A percentile compares a stretch with the other conserved stretches of the same genome.
These are phyloP conservation scores for Penicillium mononematosum DNA, from an alignment of 495 filamentous ascomycete species.

Conservation along the genomic window DNA sequence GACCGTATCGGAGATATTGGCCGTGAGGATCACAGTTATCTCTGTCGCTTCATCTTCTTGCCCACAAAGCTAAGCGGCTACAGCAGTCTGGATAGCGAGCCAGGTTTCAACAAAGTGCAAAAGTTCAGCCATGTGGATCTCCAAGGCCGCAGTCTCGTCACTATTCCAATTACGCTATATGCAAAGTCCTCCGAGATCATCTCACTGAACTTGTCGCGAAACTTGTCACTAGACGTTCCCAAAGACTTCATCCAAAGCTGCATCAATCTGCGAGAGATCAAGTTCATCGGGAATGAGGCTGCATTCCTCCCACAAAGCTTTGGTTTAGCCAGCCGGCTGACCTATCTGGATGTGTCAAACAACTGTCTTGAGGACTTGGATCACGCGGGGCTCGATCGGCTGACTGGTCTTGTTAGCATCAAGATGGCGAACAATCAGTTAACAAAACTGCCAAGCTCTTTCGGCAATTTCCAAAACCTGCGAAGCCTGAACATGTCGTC, in stretches of 20 bases:
- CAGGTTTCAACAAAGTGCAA: slow-evolving; percentile 73
- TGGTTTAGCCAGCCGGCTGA: slow-evolving; percentile 74
- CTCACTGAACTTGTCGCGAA: slow-evolving; percentile 87
- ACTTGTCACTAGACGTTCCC: slow-evolving; percentile 87
- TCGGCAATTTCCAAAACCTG: slow-evolving; percentile 71
- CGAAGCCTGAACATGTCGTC: slow-evolving; percentile 87
- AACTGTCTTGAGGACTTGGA: slow-evolving; percentile 87
- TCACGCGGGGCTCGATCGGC: slow-evolving; percentile 69
- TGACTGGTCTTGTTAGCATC: slow-evolving; percentile 78
- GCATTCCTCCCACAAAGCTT: slow-evolving; percentile 83
- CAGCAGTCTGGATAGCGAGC: slow-evolving; percentile 68
- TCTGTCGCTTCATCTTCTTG: slow-evolving; percentile 92
- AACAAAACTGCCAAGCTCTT: slow-evolving; percentile 71
- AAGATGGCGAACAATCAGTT: slow-evolving; percentile 92
- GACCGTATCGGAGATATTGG: slow-evolving; percentile 93
- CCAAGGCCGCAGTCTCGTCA: slow-evolving; percentile 84
- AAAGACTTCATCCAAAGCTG: slow-evolving; percentile 97
- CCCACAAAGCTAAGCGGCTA: slow-evolving; percentile 80
- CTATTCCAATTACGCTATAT: slow-evolving; percentile 92
- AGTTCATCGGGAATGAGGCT: slow-evolving; percentile 88
- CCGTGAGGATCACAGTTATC: slow-evolving; percentile 95
- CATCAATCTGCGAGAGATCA: slow-evolving; percentile 88
- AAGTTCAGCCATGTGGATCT: slow-evolving; percentile 95
- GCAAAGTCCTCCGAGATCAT: slow-evolving; percentile 90
- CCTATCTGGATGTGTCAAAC: slow-evolving; percentile 90